phyloP scores from a whole-genome alignment of 1,284 basidiomycete genomes.

The Chalciporus sp. region DNA sequence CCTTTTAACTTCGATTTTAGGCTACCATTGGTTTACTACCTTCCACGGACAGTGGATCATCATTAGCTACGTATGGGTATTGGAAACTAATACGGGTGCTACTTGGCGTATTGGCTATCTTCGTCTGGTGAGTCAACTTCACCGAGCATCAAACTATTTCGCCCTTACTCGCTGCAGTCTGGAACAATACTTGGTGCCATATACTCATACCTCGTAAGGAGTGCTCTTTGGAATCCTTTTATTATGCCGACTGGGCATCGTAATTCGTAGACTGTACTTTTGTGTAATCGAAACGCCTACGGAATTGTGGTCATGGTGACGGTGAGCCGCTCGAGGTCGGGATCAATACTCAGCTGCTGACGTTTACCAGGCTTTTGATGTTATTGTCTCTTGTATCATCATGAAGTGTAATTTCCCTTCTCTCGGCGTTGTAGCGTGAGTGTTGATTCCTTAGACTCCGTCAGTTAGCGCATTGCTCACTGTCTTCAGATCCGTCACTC shows the following conservation, averaged over 20 bases:
- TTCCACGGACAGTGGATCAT: slow-evolving; percentile 53
- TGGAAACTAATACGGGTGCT: slow-evolving; percentile 54
- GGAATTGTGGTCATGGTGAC: slow-evolving; percentile 46
- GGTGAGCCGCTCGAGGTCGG: slow-evolving; percentile 29
- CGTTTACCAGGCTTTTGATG: slow-evolving; percentile 41
- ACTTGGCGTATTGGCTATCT: slow-evolving; percentile 52
- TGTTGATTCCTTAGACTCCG: background rate
- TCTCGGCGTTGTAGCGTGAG: slow-evolving; percentile 49
- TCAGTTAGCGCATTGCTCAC: background rate
- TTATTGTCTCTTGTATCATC: slow-evolving; percentile 51
- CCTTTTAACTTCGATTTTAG: slow-evolving; percentile 25
- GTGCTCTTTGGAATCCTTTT: background rate
- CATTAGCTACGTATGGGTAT: slow-evolving; percentile 53
- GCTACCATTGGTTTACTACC: slow-evolving; percentile 40
- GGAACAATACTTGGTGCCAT: slow-evolving; percentile 49
- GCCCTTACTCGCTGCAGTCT: slow-evolving; percentile 30
- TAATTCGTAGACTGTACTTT: slow-evolving; percentile 40
- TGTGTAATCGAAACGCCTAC: slow-evolving; percentile 47
- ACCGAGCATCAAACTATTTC: background rate
- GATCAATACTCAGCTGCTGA: background rate
- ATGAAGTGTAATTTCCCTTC: slow-evolving; percentile 43
- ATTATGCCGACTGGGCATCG: background rate
- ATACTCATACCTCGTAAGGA: slow-evolving; percentile 48
- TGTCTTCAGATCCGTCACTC: slow-evolving; percentile 42
- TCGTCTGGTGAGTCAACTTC: slow-evolving; percentile 39